Conservation (phyloP, 805 yeast genomes). For the Nakazawaea ishiwadae region DNA sequence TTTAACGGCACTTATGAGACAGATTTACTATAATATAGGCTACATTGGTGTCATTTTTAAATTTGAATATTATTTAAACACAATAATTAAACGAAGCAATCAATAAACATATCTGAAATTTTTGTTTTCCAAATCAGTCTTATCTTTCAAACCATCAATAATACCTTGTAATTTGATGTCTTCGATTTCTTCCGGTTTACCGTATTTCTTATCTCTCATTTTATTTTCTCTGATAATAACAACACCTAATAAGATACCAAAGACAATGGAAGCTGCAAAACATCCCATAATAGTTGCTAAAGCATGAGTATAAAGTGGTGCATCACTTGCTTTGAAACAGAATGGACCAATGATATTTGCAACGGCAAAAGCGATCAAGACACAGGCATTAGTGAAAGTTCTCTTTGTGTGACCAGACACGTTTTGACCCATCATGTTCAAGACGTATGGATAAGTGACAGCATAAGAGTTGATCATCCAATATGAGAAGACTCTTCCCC, state of each 20-base stretch:
- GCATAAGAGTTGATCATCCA: conserved; percentile 27
- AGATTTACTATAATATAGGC: no score
- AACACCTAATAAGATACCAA: conserved; percentile 25
- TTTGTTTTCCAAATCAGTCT: conserved; percentile 24
- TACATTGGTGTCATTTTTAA: no score
- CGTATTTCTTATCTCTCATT: conserved; percentile 30
- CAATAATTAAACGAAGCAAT: no score
- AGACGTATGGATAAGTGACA: conserved; percentile 22
- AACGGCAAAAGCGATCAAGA: conserved; percentile 43
- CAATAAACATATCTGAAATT: conserved; percentile 18
- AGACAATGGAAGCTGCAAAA: conserved; percentile 31
- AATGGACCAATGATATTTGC: conserved; percentile 54
- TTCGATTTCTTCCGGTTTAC: conserved; percentile 22
- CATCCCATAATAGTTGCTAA: conserved; percentile 31
- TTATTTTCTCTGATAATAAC: conserved; percentile 33
- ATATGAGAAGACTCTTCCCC: conserved; percentile 27
- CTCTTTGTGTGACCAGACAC: conserved; percentile 52
- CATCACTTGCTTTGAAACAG: conserved; percentile 38
- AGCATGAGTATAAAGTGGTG: conserved; percentile 39
- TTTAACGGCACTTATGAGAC: no score
- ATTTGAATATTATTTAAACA: no score
- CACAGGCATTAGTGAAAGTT: conserved; percentile 36
- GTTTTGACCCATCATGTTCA: conserved; percentile 27
- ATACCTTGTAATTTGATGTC: conserved; percentile 24
- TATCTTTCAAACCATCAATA: conserved; percentile 27